Evolutionary conservation across 129 eudicot species (phyloP).

Genomic region (Helichrysum umbraculigerum): DNA sequence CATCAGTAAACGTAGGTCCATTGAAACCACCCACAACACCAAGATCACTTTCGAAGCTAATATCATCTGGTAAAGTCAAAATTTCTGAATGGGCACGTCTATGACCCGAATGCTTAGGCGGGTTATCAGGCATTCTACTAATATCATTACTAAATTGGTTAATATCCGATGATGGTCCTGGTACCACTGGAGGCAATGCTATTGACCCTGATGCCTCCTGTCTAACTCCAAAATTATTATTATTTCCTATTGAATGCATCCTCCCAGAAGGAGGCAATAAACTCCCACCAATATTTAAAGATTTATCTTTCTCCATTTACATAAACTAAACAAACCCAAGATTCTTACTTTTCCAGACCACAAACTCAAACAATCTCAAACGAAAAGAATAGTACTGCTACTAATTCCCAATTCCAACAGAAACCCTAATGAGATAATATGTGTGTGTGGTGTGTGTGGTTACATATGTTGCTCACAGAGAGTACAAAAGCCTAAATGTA

Average conservation of each 20-base stretch:
- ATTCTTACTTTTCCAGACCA: neutral
- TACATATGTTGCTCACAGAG: neutral
- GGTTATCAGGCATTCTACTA: conserved; percentile 92
- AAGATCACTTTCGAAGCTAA: conserved; percentile 89
- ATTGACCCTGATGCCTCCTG: conserved; percentile 51
- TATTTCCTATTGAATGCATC: conserved; percentile 34
- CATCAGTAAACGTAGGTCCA: conserved; percentile 83
- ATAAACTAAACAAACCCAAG: neutral
- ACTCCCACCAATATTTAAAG: conserved; percentile 48
- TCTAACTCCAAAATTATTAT: conserved; percentile 34
- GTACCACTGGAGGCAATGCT: conserved; percentile 52
- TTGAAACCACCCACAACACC: conserved; percentile 81
- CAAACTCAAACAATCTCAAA: neutral
- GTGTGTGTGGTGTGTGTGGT: neutral
- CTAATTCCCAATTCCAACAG: neutral
- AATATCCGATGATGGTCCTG: conserved; percentile 12
- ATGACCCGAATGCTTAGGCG: conserved; percentile 72
- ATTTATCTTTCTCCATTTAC: conserved; percentile 65
- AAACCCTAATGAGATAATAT: neutral
- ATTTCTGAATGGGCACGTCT: conserved; percentile 92
- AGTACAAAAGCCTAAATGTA: conserved; percentile 17
- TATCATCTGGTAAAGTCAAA: conserved; percentile 79
- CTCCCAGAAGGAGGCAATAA: conserved; percentile 65
- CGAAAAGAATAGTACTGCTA: neutral
- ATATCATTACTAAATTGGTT: conserved; percentile 72